phyloP scores from a whole-genome alignment of 306 rosid genomes.

The Ammopiptanthus mongolicus region DNA sequence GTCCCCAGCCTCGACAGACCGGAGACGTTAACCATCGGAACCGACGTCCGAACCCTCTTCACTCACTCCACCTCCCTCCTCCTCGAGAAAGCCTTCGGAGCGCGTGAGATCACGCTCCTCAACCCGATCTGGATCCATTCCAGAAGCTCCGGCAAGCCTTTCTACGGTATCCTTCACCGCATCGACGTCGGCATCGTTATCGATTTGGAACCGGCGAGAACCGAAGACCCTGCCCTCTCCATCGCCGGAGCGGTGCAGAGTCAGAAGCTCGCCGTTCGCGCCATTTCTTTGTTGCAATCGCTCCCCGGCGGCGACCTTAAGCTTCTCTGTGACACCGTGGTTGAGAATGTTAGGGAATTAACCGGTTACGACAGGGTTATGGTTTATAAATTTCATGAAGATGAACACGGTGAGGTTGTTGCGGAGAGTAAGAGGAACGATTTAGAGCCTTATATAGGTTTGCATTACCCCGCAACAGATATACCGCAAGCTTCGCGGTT shows the following conservation, averaged over 20 bases:
- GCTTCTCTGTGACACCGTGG: constrained; percentile 74
- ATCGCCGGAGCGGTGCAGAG: constrained; percentile 97
- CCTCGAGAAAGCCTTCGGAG: constrained; percentile 73
- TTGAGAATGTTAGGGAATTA: constrained; percentile 73
- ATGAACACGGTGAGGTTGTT: constrained; percentile 96
- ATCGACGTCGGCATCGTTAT: constrained; percentile 84
- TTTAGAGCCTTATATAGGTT: constrained; percentile 88
- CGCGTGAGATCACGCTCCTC: constrained; percentile 76
- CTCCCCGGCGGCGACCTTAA: constrained; percentile 89
- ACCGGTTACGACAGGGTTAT: constrained; percentile 90
- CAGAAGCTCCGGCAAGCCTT: constrained; percentile 67
- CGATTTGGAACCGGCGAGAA: constrained; percentile 85
- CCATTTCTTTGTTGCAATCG: constrained; percentile 77
- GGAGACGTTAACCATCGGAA: constrained; percentile 41
- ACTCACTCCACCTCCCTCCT: constrained; percentile 39
- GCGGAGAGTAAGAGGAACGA: constrained; percentile 82
- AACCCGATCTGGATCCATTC: constrained; percentile 96
- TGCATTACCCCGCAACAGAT: constrained; percentile 95
- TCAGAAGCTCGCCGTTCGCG: constrained; percentile 91
- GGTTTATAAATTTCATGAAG: constrained; percentile 98
- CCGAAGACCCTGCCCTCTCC: constrained; percentile 91
- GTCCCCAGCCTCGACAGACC: constrained; percentile 57
- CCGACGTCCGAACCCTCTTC: constrained; percentile 66
- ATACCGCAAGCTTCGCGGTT: constrained; percentile 98
- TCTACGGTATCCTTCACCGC: constrained; percentile 85